Evolutionary conservation across 345 rosid species (phyloP).

Genomic region (Bruguiera parviflora): DNA sequence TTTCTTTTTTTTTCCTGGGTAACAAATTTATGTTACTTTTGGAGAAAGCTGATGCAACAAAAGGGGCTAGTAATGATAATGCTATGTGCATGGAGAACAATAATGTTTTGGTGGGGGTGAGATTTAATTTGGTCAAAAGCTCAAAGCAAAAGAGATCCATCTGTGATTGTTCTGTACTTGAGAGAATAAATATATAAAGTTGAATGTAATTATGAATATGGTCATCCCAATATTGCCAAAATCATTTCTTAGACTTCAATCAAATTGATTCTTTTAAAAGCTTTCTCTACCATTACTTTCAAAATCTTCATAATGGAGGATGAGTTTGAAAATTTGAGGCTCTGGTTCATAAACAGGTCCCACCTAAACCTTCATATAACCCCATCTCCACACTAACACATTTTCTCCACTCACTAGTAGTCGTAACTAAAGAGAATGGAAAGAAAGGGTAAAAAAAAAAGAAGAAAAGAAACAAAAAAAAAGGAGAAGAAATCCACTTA

Average conservation of each 20-base stretch:
- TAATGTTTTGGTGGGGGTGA: conserved; percentile 18
- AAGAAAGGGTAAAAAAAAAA: not conserved
- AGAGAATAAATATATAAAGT: conserved; percentile 34
- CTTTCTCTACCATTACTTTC: conserved; percentile 29
- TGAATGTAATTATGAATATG: conserved; percentile 36
- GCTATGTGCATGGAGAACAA: conserved; percentile 28
- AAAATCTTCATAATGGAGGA: conserved; percentile 24
- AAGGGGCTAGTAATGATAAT: conserved; percentile 31
- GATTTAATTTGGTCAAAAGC: conserved; percentile 46
- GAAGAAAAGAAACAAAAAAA: too few relatives aligned
- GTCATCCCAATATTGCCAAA: conserved; percentile 35
- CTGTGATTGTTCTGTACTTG: conserved; percentile 38
- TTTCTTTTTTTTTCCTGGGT: too few relatives aligned
- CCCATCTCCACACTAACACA: not conserved
- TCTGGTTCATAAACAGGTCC: conserved; percentile 28
- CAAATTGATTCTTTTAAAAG: conserved; percentile 29
- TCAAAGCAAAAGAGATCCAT: conserved; percentile 26
- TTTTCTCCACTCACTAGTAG: conserved; percentile 13
- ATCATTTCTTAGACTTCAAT: conserved; percentile 38
- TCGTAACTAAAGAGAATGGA: not conserved
- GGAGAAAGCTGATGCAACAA: conserved; percentile 15
- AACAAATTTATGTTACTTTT: conserved; percentile 4
- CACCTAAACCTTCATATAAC: conserved; percentile 14
- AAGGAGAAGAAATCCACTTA: conserved; percentile 1
- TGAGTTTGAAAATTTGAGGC: conserved; percentile 27